Evolutionary conservation across 2,329 filamentous ascomycete species (phyloP).

Genomic region (Huntiella omanensis): DNA sequence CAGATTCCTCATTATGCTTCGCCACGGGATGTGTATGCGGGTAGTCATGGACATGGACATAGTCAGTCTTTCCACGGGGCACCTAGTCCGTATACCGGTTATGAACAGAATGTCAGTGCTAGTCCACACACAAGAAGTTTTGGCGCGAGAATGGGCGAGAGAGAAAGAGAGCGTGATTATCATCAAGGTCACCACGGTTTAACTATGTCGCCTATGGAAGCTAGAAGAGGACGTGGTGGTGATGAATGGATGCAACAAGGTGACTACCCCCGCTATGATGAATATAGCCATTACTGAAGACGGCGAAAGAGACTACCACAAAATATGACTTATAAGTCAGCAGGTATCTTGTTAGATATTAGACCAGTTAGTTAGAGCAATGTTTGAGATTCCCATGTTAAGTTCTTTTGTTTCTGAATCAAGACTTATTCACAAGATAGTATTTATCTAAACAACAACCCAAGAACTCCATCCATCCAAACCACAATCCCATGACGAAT

Average conservation of each 20-base stretch:
- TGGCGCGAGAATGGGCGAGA: conserved; percentile 1
- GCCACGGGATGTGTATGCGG: conserved; percentile 1
- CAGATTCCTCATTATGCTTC: too few species aligned
- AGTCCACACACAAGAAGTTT: background rate
- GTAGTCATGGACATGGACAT: conserved; percentile 1
- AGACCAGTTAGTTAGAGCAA: too few species aligned
- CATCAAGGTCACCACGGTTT: background rate
- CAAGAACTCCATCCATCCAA: too few species aligned
- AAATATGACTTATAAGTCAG: too few species aligned
- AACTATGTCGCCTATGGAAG: background rate
- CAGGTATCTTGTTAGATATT: too few species aligned
- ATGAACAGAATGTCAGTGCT: background rate
- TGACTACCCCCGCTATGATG: too few species aligned
- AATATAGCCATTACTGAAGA: background rate
- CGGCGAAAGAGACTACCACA: background rate
- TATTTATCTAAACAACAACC: background rate
- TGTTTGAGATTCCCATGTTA: too few species aligned
- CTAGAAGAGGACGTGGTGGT: background rate
- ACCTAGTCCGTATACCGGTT: background rate
- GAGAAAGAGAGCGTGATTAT: background rate
- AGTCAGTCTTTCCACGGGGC: conserved; percentile 4
- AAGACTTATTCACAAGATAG: background rate
- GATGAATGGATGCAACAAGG: too few species aligned
- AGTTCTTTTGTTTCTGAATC: too few species aligned
- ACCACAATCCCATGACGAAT: background rate